A percentile compares a stretch with the other conserved stretches of the same genome.
Conservation (phyloP, 108 stramenopile species). For the Skeletonema tropicum region DNA sequence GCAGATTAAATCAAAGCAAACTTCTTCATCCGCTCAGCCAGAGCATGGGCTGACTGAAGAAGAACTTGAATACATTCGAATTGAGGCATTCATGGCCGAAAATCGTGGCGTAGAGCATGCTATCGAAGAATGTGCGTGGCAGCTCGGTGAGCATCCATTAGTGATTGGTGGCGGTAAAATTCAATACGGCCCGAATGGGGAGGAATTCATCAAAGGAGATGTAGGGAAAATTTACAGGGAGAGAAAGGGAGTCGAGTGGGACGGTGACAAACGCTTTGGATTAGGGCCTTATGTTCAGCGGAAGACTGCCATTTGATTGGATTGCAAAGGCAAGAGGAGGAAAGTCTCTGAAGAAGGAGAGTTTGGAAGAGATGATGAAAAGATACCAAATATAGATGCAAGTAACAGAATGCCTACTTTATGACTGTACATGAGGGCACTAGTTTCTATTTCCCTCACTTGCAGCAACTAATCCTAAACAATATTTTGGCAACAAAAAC, state of each 20-base stretch:
- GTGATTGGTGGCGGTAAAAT: constrained; percentile 27
- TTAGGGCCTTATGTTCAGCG: constrained; percentile 23
- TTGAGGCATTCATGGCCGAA: constrained; percentile 31
- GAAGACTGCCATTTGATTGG: constrained; percentile 21
- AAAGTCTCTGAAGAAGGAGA: not conserved
- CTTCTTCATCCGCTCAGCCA: not conserved
- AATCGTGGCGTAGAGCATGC: constrained; percentile 15
- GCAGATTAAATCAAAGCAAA: constrained; percentile 8
- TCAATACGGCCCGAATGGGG: not conserved
- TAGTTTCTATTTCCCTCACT: not conserved
- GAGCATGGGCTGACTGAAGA: constrained; percentile 28
- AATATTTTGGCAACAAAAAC: not conserved
- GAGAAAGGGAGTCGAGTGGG: constrained; percentile 16
- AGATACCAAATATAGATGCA: not conserved
- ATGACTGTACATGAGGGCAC: not conserved
- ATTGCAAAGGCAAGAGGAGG: constrained; percentile 21
- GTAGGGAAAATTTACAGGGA: constrained; percentile 36
- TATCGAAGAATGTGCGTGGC: constrained; percentile 38
- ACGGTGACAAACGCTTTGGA: constrained; percentile 37
- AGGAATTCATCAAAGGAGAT: constrained; percentile 31
- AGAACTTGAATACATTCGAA: constrained; percentile 20
- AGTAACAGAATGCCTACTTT: not conserved
- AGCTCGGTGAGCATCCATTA: constrained; percentile 38
- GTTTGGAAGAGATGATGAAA: too few relatives aligned
- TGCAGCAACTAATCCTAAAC: not conserved